Percentiles rank a stretch among this genome's conserved stretches.
phyloP scores from a whole-genome alignment of 345 rosid genomes.

The Nasturtium officinale region DNA sequence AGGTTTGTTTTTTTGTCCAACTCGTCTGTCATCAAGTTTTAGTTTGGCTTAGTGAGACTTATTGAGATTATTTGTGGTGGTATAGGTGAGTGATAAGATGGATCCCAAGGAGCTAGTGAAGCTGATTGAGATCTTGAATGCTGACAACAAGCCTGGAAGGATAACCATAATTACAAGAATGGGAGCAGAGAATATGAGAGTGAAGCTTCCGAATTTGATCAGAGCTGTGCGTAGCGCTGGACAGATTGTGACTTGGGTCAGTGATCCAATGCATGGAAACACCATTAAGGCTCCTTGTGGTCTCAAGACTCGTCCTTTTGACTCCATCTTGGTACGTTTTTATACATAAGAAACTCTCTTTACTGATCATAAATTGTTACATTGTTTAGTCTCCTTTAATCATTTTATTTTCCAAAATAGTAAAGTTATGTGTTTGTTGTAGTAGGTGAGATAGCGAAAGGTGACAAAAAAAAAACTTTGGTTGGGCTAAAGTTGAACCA shows the following conservation, averaged over 20 bases:
- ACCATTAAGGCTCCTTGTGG: constrained; percentile 97
- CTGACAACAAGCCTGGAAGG: constrained; percentile 85
- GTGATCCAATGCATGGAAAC: constrained; percentile 98
- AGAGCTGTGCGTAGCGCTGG: constrained; percentile 81
- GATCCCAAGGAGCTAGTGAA: constrained; percentile 83
- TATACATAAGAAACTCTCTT: not conserved
- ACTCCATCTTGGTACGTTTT: constrained; percentile 69
- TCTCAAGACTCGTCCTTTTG: constrained; percentile 91
- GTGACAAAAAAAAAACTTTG: constrained; percentile 23
- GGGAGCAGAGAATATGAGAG: constrained; percentile 98
- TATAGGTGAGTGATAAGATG: constrained; percentile 93
- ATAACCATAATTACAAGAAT: constrained; percentile 82
- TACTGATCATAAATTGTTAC: constrained; percentile 4
- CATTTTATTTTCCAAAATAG: constrained; percentile 1
- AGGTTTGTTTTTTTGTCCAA: constrained; percentile 44
- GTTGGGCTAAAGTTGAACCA: constrained; percentile 35
- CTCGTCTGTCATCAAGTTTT: not conserved
- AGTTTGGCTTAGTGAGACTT: constrained; percentile 5
- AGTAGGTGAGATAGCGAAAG: constrained; percentile 40
- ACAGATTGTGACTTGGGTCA: constrained; percentile 89
- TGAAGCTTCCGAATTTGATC: constrained; percentile 85
- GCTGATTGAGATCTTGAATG: constrained; percentile 84
- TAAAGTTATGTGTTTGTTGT: constrained; percentile 20
- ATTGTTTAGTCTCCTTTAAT: constrained; percentile 5
- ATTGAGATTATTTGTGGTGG: constrained; percentile 20